A percentile compares a stretch with the other conserved stretches of the same genome.
These are phyloP conservation scores for Rhododendron simsii DNA, from an alignment of 148 eudicot species.

Conservation along the genomic window DNA sequence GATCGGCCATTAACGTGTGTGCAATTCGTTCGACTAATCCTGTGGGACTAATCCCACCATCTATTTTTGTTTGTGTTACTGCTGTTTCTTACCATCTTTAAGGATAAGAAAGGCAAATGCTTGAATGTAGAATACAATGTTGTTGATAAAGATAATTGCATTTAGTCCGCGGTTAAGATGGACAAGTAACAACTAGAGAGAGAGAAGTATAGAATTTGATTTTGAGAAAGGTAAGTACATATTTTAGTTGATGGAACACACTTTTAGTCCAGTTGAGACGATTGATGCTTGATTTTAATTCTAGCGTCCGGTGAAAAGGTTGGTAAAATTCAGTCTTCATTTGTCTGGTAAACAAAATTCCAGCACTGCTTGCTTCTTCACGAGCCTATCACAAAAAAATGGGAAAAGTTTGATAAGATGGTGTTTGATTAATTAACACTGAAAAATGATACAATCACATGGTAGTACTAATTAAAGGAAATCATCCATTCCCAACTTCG, in stretches of 20 bases:
- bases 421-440: background rate
- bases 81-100: background rate
- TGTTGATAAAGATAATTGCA: too few relatives aligned
- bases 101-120: background rate
- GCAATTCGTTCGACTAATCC: background rate
- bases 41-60: background rate
- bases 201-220: too few relatives aligned
- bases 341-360: background rate
- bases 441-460: background rate
- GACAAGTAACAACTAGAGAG: too few relatives aligned
- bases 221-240: too few relatives aligned
- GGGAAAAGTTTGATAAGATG: background rate
- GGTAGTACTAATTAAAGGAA: background rate
- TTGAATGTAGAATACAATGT: background rate
- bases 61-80: background rate
- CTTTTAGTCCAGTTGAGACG: too few relatives aligned
- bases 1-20: fast-evolving
- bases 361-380: background rate
- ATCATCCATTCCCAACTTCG: background rate
- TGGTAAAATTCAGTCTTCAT: too few relatives aligned
- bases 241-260: too few relatives aligned
- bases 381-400: too few relatives aligned
- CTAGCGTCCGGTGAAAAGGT: too few relatives aligned
- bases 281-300: too few relatives aligned
- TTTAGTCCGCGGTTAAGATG: too few relatives aligned